Evolutionary conservation across 257 asterid genomes (phyloP), one percentile per base, ranked within the genome.

Genomic region (Euphrasia confusa): DNA sequence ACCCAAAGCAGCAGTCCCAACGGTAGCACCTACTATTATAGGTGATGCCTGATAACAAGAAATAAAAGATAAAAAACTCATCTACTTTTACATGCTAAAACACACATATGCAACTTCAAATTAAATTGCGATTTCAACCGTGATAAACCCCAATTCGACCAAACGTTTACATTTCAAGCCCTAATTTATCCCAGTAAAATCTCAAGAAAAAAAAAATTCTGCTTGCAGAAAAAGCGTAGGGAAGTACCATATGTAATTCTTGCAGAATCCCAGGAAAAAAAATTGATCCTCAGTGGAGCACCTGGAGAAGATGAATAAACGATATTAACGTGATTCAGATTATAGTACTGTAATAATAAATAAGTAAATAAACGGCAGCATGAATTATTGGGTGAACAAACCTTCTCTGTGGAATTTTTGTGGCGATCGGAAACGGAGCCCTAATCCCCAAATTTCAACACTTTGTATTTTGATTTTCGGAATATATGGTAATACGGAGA

Each of bases 1-100:
- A 27, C 88, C 78, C 68, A 82, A 65, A 13, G 96, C 96, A 63
- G 83, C 83, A 13, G 77, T 70, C 56, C 95, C 95, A 54, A 82
- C 79, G 0, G 83, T 58, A 37, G 80, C 76, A 7, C 86, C 84
- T 10, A 83, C 42, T 10, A 77, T 59, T 33, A 79, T 10, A 10
- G 84, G 75, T 12, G 89, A 35, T 26, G 76, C 83, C 96, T 85
- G 66, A 49, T 15, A 57, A 24, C 52, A 7, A 17, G 21, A 30
- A 7, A 48, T 8, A 24, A 8, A 4, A 11, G 4, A 7, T 10
- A 21, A 18, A 18, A 9, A 18, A 54, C 6, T 37, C 42, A 9
- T 37, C 42, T 9, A 10, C 12, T 37, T 37, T 37, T 7, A 35
- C 8, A 30, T 30, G 33, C 33, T 30, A 30, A 30, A 52, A 7